Base-by-base conservation (phyloP, 2,329 filamentous ascomycete species). In the Metarhizium robertsii region DNA sequence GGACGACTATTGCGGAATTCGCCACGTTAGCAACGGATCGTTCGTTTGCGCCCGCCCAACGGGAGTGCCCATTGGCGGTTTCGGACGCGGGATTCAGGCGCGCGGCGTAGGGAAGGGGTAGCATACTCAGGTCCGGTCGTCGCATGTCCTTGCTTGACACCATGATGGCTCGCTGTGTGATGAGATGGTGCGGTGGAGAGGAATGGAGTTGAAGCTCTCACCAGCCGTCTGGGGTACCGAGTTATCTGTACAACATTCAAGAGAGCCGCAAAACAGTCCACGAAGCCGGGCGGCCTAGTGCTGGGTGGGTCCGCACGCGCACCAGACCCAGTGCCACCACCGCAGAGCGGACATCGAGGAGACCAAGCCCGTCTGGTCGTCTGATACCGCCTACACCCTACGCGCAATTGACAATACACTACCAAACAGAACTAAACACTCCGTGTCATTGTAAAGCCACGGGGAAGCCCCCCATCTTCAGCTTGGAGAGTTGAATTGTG, bases 1-100 rank as follows among this genome's bases (percentile, higher is more conserved):
- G 92, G 64, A 96, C 88, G 68, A 92, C 92, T 96, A 69, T 51
- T 48, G 53, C 40, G 40, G 18, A 42, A 34, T 25, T 46, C 7
- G 36, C 36, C 8, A 30, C 32, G 42, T 51, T 20, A 56, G 54
- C 45, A 30, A 43, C 11, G 43, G n/a, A 25, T 7, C 14, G 13
- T 43, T 45, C 18, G n/a, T 8, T 20, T 40, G 34, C 38, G n/a
- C 42, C 32, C 10, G 32, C 10, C 32, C 32, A 34, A 11, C 32
- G 3, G 32, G 10, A 11, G 10, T 20, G n/a, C 6, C 42, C n/a
- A 45, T 5, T 20, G n/a, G 40, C 40, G 6, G 14, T 16, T 6
- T 6, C 40, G 40, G 40, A 14, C n/a, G 40, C 14, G 40, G 40
- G 2, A 14, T 42, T 14, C 40, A 2, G 6, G 40, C 40, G 7